Base-by-base conservation (phyloP, 305 asterid genomes). In the Fraxinus ornus region DNA sequence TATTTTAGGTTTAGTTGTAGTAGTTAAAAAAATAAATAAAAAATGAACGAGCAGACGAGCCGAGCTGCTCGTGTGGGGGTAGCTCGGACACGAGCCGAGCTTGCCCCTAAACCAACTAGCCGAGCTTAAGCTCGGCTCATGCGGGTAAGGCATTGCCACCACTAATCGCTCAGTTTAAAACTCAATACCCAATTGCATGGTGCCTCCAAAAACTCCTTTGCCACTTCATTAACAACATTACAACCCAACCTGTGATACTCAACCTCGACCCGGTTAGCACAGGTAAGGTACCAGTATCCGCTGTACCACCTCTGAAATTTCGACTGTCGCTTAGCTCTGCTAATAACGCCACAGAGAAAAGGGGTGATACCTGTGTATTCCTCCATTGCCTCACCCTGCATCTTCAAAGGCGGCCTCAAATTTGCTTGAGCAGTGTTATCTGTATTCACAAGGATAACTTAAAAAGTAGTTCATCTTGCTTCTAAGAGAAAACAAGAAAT, bases 311-410 rank as follows among this genome's bases (percentile, higher is more conserved):
- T 77, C 44, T n/a, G 76, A 82, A 78, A 82, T 70, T 78, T 78
- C 30, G 62, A 79, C 68, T 41, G 36, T 17, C 17, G 9, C 7
- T 76, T 75, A 71, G 19, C 70, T 57, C 80, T 81, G 80, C 52
- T 55, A 81, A 75, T 66, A 24, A 81, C 84, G 64, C 66, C 76
- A 39, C 70, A 79, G 17, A 75, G 76, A 32, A 60, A 81, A 26
- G 80, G 80, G 66, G 76, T 75, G 66, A 81, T 57, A 81, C 84
- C 84, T 57, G 84, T 60, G 24, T 81, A 75, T 60, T 74, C 52
- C 76, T 75, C 80, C 84, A 81, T 75, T 36, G 62, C 76, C 77
- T 13, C 66, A 37, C 39, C 70, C 70, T 26, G 39, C 41, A 26
- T 77, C 70, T 24, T 17, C 9, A 37, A 76, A 76, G 35, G 57